phyloP scores from a whole-genome alignment of 768 basidiomycete species.

The Lactarius sanguifluus region DNA sequence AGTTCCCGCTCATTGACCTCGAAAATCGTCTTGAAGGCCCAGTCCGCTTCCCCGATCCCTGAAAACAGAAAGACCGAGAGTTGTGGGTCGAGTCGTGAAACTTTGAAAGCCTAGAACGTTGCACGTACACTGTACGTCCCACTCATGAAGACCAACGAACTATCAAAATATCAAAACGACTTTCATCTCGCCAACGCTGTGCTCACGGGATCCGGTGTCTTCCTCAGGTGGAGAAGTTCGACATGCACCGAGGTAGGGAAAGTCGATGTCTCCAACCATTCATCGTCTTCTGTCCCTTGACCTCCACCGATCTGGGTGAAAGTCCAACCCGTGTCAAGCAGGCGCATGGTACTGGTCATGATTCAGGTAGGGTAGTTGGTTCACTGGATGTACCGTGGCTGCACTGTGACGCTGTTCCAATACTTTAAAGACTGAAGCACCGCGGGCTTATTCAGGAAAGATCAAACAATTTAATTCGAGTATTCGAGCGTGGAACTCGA shows the following conservation, averaged over 20 bases:
- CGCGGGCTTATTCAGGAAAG: background rate
- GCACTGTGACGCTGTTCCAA: no score
- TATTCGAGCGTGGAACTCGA: no score
- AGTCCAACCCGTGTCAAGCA: constrained; percentile 52
- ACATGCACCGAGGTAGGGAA: constrained; percentile 89
- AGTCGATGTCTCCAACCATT: constrained; percentile 62
- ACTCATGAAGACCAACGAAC: constrained; percentile 80
- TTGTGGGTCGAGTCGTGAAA: background rate
- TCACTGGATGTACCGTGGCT: no score
- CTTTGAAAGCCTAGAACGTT: background rate
- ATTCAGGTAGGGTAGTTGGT: constrained; percentile 19
- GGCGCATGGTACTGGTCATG: constrained; percentile 32
- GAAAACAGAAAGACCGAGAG: constrained; percentile 2
- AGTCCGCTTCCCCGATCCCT: constrained; percentile 90
- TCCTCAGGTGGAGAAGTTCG: constrained; percentile 70
- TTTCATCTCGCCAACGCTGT: background rate
- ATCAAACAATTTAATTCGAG: no score
- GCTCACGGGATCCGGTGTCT: constrained; percentile 81
- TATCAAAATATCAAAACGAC: constrained; percentile 34
- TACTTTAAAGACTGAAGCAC: no score
- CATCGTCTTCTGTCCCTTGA: constrained; percentile 49
- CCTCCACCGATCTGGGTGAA: constrained; percentile 69
- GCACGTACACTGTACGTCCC: constrained; percentile 83
- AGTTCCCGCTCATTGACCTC: constrained; percentile 49
- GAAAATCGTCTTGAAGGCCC: constrained; percentile 78